Evolutionary conservation across 2,329 filamentous ascomycete species (phyloP).

Genomic region (Penicillium frequentans): DNA sequence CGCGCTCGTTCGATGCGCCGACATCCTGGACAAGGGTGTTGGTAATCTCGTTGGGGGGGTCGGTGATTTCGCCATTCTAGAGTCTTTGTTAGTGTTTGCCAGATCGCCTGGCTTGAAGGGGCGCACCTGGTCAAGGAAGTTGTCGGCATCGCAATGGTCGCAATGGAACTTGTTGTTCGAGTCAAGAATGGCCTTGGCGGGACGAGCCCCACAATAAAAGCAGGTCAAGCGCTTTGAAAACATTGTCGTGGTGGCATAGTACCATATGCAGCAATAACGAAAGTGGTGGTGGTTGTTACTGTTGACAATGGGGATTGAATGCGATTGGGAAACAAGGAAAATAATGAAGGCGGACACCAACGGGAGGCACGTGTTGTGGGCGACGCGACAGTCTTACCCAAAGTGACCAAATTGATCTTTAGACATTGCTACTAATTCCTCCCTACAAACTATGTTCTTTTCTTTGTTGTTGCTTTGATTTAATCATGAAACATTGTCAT

Average conservation of each 20-base stretch:
- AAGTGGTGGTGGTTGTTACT: slow-evolving; percentile 13
- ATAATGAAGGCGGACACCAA: slow-evolving; percentile 14
- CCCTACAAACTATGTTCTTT: neutral
- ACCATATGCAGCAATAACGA: slow-evolving; percentile 5
- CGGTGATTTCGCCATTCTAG: slow-evolving; percentile 83
- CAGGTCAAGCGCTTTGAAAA: slow-evolving; percentile 60
- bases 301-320: slow-evolving; percentile 4
- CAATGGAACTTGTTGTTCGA: slow-evolving; percentile 69
- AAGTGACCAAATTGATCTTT: slow-evolving; percentile 1
- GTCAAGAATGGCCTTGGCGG: slow-evolving; percentile 60
- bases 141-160: slow-evolving; percentile 77
- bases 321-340: slow-evolving; percentile 8
- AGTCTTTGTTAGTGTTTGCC: neutral
- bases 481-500: neutral
- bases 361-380: slow-evolving; percentile 22
- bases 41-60: slow-evolving; percentile 70
- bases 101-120: neutral
- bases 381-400: slow-evolving; percentile 12
- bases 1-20: slow-evolving; percentile 49
- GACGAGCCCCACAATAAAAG: slow-evolving; percentile 79
- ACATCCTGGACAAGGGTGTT: slow-evolving; percentile 36
- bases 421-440: neutral
- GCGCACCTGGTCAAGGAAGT: slow-evolving; percentile 80
- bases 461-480: neutral
- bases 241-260: slow-evolving; percentile 42